phyloP scores from a whole-genome alignment of 2,329 filamentous ascomycete genomes.

The Neonectria hederae region DNA sequence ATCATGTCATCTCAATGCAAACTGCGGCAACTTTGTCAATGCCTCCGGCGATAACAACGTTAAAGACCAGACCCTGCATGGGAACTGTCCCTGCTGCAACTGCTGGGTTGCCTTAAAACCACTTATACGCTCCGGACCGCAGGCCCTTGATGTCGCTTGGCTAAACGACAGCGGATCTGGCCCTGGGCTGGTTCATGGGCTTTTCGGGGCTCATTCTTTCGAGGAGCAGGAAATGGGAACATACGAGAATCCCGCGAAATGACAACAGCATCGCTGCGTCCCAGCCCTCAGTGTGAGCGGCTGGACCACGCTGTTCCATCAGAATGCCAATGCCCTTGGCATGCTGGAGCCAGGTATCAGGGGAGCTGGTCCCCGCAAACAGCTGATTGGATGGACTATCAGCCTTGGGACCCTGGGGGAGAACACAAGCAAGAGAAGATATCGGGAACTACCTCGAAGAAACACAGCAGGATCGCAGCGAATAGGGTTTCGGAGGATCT shows the following conservation, averaged over 20 bases:
- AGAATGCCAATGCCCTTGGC: conserved; percentile 50
- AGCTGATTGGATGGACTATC: conserved; percentile 41
- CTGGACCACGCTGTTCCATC: conserved; percentile 51
- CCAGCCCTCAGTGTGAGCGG: conserved; percentile 47
- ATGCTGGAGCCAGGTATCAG: conserved; percentile 52
- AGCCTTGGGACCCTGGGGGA: conserved; percentile 19
- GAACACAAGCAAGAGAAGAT: neutral
- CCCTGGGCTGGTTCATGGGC: neutral
- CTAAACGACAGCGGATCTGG: neutral
- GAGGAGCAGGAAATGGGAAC: conserved; percentile 25
- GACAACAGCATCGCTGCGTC: conserved; percentile 52
- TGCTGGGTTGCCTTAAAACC: conserved; percentile 6
- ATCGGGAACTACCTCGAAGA: conserved; percentile 48
- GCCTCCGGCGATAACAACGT: conserved; percentile 6
- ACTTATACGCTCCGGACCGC: conserved; percentile 6
- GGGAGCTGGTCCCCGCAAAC: conserved; percentile 52
- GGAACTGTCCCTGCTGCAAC: conserved; percentile 5
- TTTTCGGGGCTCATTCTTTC: neutral
- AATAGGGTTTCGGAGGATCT: conserved; percentile 53
- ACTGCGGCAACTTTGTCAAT: conserved; percentile 5
- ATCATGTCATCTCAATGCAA: conserved; percentile 41
- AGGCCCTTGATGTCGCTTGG: conserved; percentile 9
- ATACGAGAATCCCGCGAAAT: conserved; percentile 50
- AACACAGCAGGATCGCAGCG: conserved; percentile 52
- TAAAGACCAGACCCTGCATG: neutral